Percentiles rank a stretch among this genome's conserved stretches.
Evolutionary conservation across 257 asterid species (phyloP).

Genomic region (Solanum clarkiae): DNA sequence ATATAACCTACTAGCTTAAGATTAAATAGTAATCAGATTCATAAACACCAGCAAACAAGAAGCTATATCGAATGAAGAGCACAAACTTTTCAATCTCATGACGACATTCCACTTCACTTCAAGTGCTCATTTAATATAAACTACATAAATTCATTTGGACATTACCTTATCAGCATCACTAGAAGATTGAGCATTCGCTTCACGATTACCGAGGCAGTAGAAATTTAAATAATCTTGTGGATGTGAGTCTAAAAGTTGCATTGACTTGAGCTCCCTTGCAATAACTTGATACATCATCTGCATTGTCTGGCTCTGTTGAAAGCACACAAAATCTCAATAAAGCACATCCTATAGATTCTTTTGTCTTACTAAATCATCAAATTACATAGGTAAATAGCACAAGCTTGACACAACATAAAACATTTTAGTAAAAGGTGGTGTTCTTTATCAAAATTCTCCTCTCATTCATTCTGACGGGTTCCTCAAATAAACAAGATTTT

Average conservation of each 20-base stretch:
- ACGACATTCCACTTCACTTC: background rate
- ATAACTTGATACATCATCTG: constrained; percentile 69
- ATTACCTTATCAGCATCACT: constrained; percentile 59
- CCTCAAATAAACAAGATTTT: background rate
- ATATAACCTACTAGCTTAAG: background rate
- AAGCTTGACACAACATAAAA: background rate
- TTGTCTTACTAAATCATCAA: background rate
- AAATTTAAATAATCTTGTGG: constrained; percentile 79
- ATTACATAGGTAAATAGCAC: background rate
- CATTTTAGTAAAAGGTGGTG: background rate
- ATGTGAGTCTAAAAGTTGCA: constrained; percentile 42
- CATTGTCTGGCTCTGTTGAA: constrained; percentile 65
- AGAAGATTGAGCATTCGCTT: constrained; percentile 24
- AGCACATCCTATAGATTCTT: background rate
- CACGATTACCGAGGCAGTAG: constrained; percentile 86
- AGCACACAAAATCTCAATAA: background rate
- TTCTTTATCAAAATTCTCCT: background rate
- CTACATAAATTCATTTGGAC: background rate
- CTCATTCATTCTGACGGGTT: background rate
- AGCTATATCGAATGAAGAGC: background rate
- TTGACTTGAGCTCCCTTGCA: constrained; percentile 56
- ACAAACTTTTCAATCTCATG: background rate
- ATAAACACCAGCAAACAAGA: background rate
- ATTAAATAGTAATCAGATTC: background rate
- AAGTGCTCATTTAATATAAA: background rate